phyloP scores from a whole-genome alignment of 2,329 filamentous ascomycete genomes.

The Ceratocystis cubensis region DNA sequence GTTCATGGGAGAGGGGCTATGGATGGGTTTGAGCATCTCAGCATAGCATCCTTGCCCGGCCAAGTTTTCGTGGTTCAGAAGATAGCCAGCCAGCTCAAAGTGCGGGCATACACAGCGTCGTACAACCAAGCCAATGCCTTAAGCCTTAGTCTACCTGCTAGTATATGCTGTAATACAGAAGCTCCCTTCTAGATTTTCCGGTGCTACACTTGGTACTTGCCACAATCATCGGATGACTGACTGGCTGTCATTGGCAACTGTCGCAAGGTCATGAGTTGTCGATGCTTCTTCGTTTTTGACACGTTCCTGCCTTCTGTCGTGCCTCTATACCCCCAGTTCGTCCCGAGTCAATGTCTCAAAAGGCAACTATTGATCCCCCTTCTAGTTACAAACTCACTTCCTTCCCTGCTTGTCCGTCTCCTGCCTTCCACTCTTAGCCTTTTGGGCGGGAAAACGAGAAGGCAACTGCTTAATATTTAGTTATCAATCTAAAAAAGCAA shows the following conservation, averaged over 20 bases:
- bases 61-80: neutral
- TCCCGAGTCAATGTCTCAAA: slow-evolving; percentile 9
- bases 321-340: neutral
- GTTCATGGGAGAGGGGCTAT: slow-evolving; percentile 1
- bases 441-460: neutral
- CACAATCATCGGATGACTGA: slow-evolving; percentile 6
- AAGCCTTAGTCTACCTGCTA: too few species aligned
- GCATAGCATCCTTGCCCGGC: neutral
- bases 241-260: neutral
- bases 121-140: too few species aligned
- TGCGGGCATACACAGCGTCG: too few species aligned
- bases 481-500: neutral
- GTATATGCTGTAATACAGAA: too few species aligned
- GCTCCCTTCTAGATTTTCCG: too few species aligned
- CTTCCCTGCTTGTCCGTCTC: neutral
- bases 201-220: neutral
- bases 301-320: slow-evolving; percentile 5
- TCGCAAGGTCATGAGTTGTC: neutral
- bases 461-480: neutral
- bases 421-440: neutral
- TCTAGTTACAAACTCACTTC: neutral
- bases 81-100: neutral
- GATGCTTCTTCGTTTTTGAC: neutral
- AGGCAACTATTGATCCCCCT: neutral
- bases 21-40: neutral